A percentile compares a stretch with the other conserved stretches of the same genome.
phyloP scores from a whole-genome alignment of 164 flowering plant species.

The Magnolia sinica region DNA sequence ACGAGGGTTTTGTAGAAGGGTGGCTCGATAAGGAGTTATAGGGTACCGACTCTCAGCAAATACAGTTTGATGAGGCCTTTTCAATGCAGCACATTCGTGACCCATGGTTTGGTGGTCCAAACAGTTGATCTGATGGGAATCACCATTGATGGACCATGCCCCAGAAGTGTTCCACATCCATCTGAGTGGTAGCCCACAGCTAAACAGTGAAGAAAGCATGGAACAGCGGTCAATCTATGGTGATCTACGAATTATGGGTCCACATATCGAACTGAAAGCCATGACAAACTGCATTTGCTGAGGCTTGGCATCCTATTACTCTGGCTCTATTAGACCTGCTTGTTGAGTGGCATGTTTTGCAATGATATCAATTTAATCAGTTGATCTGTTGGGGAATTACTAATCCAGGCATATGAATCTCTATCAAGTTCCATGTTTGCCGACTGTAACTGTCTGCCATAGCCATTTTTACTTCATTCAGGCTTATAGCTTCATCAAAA shows the following conservation, averaged over 20 bases:
- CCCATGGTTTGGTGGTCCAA: background rate
- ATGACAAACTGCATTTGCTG: background rate
- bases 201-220: background rate
- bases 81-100: background rate
- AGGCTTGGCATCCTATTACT: background rate
- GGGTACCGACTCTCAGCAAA: background rate
- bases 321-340: background rate
- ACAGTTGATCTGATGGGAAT: background rate
- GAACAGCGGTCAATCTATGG: background rate
- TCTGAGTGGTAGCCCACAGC: background rate
- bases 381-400: too few relatives aligned
- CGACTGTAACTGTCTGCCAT: background rate
- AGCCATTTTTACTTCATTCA: background rate
- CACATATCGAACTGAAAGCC: background rate
- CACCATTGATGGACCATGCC: background rate
- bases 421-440: background rate
- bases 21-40: background rate
- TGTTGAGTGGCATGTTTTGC: background rate
- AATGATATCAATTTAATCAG: background rate
- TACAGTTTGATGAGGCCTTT: background rate
- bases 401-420: background rate
- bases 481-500: background rate
- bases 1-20: background rate
- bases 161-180: background rate
- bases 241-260: background rate